phyloP scores from a whole-genome alignment of 129 eudicot genomes.

The Helianthus tuberosus region DNA sequence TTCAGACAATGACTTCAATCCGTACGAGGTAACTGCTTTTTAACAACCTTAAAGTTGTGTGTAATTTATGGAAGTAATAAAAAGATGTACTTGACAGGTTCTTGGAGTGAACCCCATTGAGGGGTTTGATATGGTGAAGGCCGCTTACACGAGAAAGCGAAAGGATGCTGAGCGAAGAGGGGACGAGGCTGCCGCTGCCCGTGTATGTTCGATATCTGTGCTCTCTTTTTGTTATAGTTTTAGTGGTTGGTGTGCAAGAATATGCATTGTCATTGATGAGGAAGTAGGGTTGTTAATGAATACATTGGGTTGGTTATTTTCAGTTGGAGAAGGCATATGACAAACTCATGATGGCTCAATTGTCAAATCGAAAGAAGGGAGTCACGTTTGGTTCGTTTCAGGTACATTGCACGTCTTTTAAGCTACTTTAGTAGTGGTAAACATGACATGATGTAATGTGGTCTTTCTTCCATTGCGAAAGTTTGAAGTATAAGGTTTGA shows the following conservation, averaged over 20 bases:
- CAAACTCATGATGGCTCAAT: constrained; percentile 83
- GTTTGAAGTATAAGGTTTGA: background rate
- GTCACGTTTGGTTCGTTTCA: constrained; percentile 69
- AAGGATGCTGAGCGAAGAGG: constrained; percentile 96
- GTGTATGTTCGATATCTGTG: constrained; percentile 38
- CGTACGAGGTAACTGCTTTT: constrained; percentile 60
- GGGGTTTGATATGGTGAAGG: constrained; percentile 86
- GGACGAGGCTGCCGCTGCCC: constrained; percentile 66
- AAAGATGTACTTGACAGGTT: constrained; percentile 42
- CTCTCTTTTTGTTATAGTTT: background rate
- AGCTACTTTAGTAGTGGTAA: constrained; percentile 5
- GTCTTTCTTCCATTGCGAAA: background rate
- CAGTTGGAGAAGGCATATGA: constrained; percentile 95
- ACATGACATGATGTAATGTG: constrained; percentile 3
- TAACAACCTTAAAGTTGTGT: background rate
- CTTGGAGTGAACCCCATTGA: constrained; percentile 84
- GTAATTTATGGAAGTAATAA: background rate
- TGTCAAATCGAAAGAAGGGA: constrained; percentile 81
- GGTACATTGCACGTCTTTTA: constrained; percentile 39
- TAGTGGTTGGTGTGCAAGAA: constrained; percentile 5
- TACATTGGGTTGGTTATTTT: constrained; percentile 20
- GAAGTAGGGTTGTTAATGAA: background rate
- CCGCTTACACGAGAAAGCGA: constrained; percentile 67
- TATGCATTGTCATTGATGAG: background rate
- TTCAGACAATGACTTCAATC: constrained; percentile 66